Base-by-base conservation (phyloP, 768 basidiomycete genomes). In the Rhodotorula graminis region DNA sequence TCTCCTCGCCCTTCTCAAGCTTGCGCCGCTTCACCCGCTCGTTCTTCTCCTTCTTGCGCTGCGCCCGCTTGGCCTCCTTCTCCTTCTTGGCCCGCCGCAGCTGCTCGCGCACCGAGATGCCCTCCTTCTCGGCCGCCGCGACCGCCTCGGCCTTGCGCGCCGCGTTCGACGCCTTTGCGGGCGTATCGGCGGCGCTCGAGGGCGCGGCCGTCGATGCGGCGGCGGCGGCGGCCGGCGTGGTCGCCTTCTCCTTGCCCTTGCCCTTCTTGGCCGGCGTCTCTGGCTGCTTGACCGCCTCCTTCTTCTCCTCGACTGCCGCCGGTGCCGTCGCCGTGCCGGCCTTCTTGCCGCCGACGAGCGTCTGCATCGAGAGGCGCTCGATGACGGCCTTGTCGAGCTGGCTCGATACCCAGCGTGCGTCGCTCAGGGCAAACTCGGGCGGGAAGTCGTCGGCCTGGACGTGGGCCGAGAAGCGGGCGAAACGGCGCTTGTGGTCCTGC, bases 401-500 rank as follows among this genome's bases (percentile, higher is more conserved):
- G 29, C 67, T 68, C 27, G 63, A 50, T 27, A 75, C 70, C 69
- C 70, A 66, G 16, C 71, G 74, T 12, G 74, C 74, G 64, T 75
- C 74, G 64, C 64, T 42, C 25, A 27, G n/a, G 47, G 53, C 59
- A 60, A 67, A 66, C 6, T 65, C 67, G 12, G 46, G 25, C 21
- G 55, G 67, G 57, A 66, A 72, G 49, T 65, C 47, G 53, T 64
- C 19, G 16, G 64, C 50, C 23, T 65, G 53, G 64, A 75, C 60
- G 62, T 75, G 71, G 10, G 59, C 33, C 29, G 61, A 63, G 68
- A 72, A 75, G 10, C 74, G 74, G 37, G 61, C 44, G 56, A 69
- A 53, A 7, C 74, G 74, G 37, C 74, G 74, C 14, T 55, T 61
- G 74, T 75, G 74, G 61, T 75, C 74, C 71, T 74, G 69, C 27